Base-by-base conservation (phyloP, 805 yeast genomes). In the Candida golubevii region DNA sequence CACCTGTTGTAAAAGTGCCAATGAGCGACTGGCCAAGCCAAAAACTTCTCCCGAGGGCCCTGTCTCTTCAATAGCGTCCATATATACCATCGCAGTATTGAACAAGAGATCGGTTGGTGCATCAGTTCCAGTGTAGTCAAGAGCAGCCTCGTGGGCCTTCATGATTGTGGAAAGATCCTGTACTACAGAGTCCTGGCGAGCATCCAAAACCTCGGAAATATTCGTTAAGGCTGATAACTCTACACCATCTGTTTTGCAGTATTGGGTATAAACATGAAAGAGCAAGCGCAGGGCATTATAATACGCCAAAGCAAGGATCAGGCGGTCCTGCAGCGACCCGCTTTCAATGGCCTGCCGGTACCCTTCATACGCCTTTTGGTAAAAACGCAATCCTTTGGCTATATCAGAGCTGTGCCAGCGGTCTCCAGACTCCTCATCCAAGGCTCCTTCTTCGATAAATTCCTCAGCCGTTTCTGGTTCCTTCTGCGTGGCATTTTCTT, bases 391-490 rank as follows among this genome's bases (percentile, higher is more conserved):
- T 0, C 82, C 77, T 51, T 85, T 84, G 9, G 84, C 65, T 6
- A 82, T 58, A 53, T 84, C 90, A 0, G 87, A 79, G 1, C 78
- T 68, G 6, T 79, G 58, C 88, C 89, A 85, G 38, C 90, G 60
- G 55, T 84, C 90, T 0, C 88, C 91, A n/a, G 78, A 74, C 46
- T 84, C 90, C 56, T 84, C 91, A 44, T 78, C 80, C 9, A 66
- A 67, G 0, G 81, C 69, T 1, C 81, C 91, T 40, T 64, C 64
- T 29, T 77, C 80, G n/a, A 82, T 67, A 41, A 55, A 73, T 4
- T 80, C 87, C 29, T 76, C 78, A 0, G 75, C 69, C 0, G 80
- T 71, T 32, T 44, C 33, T 1, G 51, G 51, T 14, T 33, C 38
- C 6, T 39, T 34, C 11, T 43, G 38, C 6, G 34, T 33, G 6